Base-by-base conservation (phyloP, 164 flowering plant species). In the Nymphaea thermarum region DNA sequence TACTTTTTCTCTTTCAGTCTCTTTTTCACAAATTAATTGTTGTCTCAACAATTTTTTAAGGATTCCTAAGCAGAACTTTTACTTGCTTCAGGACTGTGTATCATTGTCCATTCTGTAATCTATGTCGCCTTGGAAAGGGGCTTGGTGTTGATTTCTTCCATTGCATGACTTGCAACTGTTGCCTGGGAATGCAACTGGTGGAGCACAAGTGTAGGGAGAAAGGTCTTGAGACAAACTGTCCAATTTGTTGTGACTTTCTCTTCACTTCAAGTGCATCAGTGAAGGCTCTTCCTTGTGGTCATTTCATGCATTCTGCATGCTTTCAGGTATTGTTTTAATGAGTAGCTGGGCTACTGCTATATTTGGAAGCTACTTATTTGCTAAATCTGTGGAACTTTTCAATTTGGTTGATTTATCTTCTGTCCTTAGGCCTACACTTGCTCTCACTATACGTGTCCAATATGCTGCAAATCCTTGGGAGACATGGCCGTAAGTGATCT, bases 131-230 rank as follows among this genome's bases (percentile, higher is more conserved):
- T 70, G 98, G 98, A 44, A 82, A 73, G 66, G 98, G 98, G 36
- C 96, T 93, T 68, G 98, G 97, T 18, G 66, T 83, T 25, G 98
- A 93, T 65, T 82, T 83, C 76, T 93, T 87, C 70, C 98, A 93
- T 76, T 93, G 98, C 87, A 93, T 93, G 98, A 85, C 83, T 17
- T 93, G 98, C 85, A 93, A 93, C 76, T 89, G 86, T 66, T 93
- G 98, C 80, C 72, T 93, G 71, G 84, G 82, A 16, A 86, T 81
- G 77, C 83, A 83, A 76, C 65, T 85, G 63, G 80, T 74, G 60
- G 87, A 87, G 71, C 98, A 93, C 74, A 91, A 82, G 67, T 93
- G 98, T 73, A 79, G 85, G 72, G 97, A 91, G 78, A 93, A 93
- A 77, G 86, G 93, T 69, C 76, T 93, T 25, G 98, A 93, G 79